Evolutionary conservation across 2,329 filamentous ascomycete species (phyloP), one percentile per base, ranked within the genome.

Genomic region (Pseudopithomyces chartarum): DNA sequence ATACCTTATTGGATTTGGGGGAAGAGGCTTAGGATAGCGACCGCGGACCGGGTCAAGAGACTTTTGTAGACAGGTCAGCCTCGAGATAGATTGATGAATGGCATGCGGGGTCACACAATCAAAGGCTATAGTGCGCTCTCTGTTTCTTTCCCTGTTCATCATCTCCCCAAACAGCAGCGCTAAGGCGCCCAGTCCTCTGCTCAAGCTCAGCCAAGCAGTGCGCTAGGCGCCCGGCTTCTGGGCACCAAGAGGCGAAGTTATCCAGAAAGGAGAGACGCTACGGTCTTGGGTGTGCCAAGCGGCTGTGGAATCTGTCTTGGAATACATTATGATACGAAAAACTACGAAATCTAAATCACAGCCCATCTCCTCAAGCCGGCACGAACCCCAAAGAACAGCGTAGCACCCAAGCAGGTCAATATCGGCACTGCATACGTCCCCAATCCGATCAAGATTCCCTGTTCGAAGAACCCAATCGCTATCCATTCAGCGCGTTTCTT

Each of bases 11-110:
- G 68, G 59, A 55, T 79, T 38, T 78, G 67, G 58, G 78, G 78
- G 0, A 80, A 79, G 70, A 63, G 77, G 13, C 54, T 76, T 51
- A 68, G 78, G 52, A 76, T 79, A 42, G 77, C 75, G 29, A 79
- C 76, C 6, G 73, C 73, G 0, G 64, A 69, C 45, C 71, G 69
- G 70, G 60, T 73, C 6, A 20, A 39, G 15, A 49, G 5, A 22
- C 44, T 36, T 10, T 19, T 40, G 13, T 40, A 40, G 38, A 19
- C 2, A 10, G n/a, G 6, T 17, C 5, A 12, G 34, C 34, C 5
- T 13, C 11, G 34, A 38, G n/a, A n/a, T 5, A 38, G 3, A 13
- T 38, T 5, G 5, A n/a, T 13, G 7, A 13, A 34, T 34, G 32
- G 32, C 7, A 13, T 34, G 32, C 7, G 32, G n/a, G n/a, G n/a